Percentiles rank a stretch among this genome's conserved stretches.
These are phyloP conservation scores for Populus tomentosa DNA, from an alignment of 441 rosid species.

Conservation along the genomic window DNA sequence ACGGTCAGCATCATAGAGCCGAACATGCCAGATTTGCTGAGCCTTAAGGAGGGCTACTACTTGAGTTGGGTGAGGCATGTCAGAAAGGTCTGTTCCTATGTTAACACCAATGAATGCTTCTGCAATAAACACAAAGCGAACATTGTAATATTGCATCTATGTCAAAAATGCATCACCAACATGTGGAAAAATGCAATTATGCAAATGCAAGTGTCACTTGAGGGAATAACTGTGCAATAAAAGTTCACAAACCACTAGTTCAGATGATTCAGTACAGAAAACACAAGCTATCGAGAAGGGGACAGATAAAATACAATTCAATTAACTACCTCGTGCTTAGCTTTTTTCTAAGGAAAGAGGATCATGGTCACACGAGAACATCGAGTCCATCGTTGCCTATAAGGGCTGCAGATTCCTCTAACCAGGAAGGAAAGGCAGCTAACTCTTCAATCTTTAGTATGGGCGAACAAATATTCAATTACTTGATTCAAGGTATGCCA, in stretches of 20 bases:
- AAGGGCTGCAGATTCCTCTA: neutral
- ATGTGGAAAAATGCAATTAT: neutral
- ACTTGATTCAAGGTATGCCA: too few relatives aligned
- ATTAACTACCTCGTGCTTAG: neutral
- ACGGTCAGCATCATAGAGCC: conserved; percentile 70
- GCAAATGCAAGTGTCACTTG: neutral
- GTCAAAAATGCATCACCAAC: neutral
- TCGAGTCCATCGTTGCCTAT: neutral
- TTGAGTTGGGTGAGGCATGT: conserved; percentile 83
- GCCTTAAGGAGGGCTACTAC: conserved; percentile 72
- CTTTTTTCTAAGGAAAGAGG: neutral
- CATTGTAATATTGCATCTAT: neutral
- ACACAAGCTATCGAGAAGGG: neutral
- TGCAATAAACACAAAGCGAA: conserved; percentile 22
- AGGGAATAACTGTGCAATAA: neutral
- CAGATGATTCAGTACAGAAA: neutral
- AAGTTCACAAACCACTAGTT: neutral
- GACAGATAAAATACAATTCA: neutral
- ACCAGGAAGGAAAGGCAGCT: neutral
- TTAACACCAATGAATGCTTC: conserved; percentile 81
- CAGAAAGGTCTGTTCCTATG: conserved; percentile 69
- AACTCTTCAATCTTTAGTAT: neutral
- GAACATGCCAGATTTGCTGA: conserved; percentile 60
- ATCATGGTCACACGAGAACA: neutral
- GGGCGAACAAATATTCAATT: neutral